phyloP scores from a whole-genome alignment of 176 grass and related monocot species.

The Microstegium vimineum region DNA sequence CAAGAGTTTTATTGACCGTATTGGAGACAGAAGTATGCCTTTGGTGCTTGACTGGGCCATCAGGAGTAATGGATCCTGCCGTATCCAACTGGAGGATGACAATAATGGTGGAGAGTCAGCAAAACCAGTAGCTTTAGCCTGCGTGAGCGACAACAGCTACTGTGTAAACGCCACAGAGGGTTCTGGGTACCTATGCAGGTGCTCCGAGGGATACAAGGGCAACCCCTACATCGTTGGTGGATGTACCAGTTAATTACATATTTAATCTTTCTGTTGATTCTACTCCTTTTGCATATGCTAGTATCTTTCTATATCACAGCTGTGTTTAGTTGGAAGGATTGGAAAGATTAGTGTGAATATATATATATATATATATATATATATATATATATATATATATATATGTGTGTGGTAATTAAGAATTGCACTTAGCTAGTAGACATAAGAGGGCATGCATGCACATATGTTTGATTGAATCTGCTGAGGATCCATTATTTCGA shows the following conservation, averaged over 20 bases:
- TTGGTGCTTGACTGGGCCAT: constrained; percentile 38
- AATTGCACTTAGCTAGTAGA: too few species aligned
- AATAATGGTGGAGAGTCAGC: too few species aligned
- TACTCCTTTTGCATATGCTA: background rate
- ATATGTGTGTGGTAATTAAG: too few species aligned
- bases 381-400: too few species aligned
- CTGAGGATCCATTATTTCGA: too few species aligned
- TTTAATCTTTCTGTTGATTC: too few species aligned
- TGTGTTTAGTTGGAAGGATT: background rate
- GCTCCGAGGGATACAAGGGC: constrained; percentile 17
- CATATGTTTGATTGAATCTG: too few species aligned
- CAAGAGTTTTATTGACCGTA: background rate
- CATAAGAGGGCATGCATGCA: too few species aligned
- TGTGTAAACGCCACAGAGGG: background rate
- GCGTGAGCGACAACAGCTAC: background rate
- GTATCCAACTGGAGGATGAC: too few species aligned
- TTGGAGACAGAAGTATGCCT: background rate
- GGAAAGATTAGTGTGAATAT: background rate
- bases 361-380: too few species aligned
- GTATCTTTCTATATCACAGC: background rate
- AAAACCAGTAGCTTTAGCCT: background rate
- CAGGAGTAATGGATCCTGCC: background rate
- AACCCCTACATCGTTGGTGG: constrained; percentile 28
- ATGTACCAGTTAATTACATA: constrained; percentile 24
- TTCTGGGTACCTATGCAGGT: constrained; percentile 13